Evolutionary conservation across 257 asterid genomes (phyloP).

Genomic region (Nicotiana undulata): DNA sequence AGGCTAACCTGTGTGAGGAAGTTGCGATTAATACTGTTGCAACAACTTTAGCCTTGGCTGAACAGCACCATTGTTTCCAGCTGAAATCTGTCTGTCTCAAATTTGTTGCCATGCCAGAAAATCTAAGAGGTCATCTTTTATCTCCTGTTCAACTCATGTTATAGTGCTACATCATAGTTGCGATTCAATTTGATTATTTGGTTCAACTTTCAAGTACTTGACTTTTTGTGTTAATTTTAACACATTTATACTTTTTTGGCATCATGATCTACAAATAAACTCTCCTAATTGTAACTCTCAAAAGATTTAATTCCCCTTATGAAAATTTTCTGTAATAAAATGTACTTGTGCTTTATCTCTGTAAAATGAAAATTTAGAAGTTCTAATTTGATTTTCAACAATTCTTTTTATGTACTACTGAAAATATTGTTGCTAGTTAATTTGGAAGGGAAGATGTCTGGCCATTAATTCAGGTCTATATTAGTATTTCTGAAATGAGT

Average conservation of each 20-base stretch:
- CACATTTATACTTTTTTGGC: not conserved
- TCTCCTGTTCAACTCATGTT: not conserved
- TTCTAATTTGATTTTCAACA: not conserved
- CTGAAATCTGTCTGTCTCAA: constrained; percentile 79
- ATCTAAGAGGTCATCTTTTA: constrained; percentile 57
- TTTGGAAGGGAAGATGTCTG: not conserved
- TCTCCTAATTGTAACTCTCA: not conserved
- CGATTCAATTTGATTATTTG: not conserved
- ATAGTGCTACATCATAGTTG: not conserved
- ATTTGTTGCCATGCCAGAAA: constrained; percentile 73
- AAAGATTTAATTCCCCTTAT: not conserved
- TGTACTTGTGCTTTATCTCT: not conserved
- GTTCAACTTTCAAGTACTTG: not conserved
- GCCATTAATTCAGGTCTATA: not conserved
- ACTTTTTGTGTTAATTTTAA: not conserved
- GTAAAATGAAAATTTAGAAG: not conserved
- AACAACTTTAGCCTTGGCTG: constrained; percentile 91
- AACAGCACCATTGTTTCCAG: constrained; percentile 93
- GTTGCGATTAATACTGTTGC: constrained; percentile 96
- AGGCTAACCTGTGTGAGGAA: constrained; percentile 66
- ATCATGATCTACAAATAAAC: not conserved
- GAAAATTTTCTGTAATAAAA: not conserved
- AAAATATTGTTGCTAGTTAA: not conserved
- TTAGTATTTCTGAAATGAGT: not conserved
- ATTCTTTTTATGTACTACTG: not conserved